phyloP scores from a whole-genome alignment of 768 basidiomycete species.

The Pulveroboletus sp. region DNA sequence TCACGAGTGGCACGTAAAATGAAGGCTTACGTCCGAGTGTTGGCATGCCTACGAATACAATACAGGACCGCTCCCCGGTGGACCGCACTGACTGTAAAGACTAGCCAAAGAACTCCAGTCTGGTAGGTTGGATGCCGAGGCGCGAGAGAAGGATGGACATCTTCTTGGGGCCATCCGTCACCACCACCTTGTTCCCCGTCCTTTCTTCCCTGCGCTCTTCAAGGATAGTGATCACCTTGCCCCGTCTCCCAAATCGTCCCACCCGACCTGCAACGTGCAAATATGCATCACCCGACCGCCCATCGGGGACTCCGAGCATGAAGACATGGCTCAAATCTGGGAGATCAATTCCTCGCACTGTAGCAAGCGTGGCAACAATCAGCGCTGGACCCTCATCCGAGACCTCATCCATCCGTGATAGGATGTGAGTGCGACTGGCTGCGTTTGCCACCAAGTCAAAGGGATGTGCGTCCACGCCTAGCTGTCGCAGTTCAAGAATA shows the following conservation, averaged over 20 bases:
- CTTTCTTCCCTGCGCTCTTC: constrained; percentile 34
- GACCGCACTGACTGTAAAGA: background rate
- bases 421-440: constrained; percentile 40
- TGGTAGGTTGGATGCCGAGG: constrained; percentile 41
- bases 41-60: constrained; percentile 2
- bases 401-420: constrained; percentile 29
- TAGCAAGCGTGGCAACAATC: constrained; percentile 65
- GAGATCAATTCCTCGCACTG: constrained; percentile 69
- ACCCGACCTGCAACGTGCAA: constrained; percentile 69
- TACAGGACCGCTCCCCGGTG: background rate
- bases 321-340: constrained; percentile 72
- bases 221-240: constrained; percentile 64
- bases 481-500: constrained; percentile 55
- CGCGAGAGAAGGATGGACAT: constrained; percentile 43
- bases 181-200: constrained; percentile 24
- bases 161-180: constrained; percentile 33
- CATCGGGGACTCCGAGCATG: constrained; percentile 57
- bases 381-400: constrained; percentile 51
- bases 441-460: constrained; percentile 49
- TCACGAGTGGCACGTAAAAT: background rate
- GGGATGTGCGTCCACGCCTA: constrained; percentile 64
- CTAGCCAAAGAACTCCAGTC: constrained; percentile 51
- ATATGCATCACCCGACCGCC: constrained; percentile 53
- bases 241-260: constrained; percentile 63
- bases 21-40: constrained; percentile 1